These are phyloP conservation scores for Cyclostephanos tholiformis DNA, from an alignment of 108 stramenopile genomes.

Conservation along the genomic window DNA sequence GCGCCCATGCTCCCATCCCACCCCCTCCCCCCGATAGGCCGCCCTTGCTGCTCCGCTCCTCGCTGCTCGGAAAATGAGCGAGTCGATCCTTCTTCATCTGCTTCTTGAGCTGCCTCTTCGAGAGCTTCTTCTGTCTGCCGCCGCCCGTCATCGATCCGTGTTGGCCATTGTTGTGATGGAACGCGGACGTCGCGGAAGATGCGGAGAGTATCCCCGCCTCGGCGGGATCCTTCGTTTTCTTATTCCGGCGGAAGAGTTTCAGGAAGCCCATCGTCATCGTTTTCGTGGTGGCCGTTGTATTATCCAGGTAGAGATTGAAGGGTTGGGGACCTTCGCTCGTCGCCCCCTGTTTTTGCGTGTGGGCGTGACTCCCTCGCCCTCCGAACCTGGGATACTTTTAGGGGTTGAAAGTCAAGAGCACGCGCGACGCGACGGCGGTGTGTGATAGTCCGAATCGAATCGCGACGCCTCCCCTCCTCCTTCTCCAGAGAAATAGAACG, in stretches of 20 bases:
- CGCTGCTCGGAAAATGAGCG: constrained; percentile 38
- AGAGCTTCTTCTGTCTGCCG: constrained; percentile 22
- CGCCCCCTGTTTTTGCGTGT: no score
- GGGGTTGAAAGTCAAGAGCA: no score
- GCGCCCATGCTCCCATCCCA: not conserved
- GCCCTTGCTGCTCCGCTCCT: not conserved
- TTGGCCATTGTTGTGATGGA: constrained; percentile 9
- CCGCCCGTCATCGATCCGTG: not conserved
- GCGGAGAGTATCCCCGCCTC: constrained; percentile 22
- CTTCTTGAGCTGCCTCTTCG: constrained; percentile 27
- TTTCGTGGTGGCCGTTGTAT: no score
- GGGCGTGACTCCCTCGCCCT: no score
- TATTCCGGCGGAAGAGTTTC: constrained; percentile 36
- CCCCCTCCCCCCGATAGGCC: not conserved
- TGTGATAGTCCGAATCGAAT: no score
- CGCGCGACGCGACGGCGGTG: no score
- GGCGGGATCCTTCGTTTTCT: constrained; percentile 13
- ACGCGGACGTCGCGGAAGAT: not conserved
- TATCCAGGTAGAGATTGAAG: no score
- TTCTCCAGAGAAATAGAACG: no score
- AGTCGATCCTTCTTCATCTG: constrained; percentile 45
- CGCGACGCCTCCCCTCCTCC: no score
- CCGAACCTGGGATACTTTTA: no score
- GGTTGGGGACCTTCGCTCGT: no score
- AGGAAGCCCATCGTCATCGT: constrained; percentile 38